A percentile compares a stretch with the other conserved stretches of the same genome.
Conservation (phyloP, 164 flowering plant genomes). For the Liquidambar formosana region DNA sequence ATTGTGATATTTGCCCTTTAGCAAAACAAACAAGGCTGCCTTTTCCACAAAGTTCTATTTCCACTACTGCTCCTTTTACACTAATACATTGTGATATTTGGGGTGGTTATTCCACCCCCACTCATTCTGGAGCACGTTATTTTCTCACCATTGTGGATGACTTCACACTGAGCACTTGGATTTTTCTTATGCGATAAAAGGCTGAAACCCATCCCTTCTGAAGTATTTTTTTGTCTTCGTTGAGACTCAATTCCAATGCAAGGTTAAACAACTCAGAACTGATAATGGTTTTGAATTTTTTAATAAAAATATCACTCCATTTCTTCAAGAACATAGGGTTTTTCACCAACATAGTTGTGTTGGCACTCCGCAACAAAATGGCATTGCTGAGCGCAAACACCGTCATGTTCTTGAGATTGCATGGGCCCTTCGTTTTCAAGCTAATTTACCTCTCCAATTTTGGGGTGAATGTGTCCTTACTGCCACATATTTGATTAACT, state of each 20-base stretch:
- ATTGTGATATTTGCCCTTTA: not conserved
- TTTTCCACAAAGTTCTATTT: not conserved
- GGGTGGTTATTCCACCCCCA: not conserved
- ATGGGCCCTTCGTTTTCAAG: not conserved
- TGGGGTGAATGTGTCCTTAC: constrained; percentile 1
- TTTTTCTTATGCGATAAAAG: not conserved
- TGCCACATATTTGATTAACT: not conserved
- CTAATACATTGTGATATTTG: constrained; percentile 1
- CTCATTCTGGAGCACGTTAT: not conserved
- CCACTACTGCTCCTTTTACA: not conserved
- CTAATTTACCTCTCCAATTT: not conserved
- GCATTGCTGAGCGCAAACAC: no score
- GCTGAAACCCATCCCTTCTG: not conserved
- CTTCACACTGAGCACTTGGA: no score
- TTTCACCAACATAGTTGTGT: not conserved
- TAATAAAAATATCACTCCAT: no score
- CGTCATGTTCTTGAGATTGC: constrained; percentile 2
- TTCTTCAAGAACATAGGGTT: not conserved
- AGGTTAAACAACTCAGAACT: not conserved
- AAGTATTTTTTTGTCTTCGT: not conserved
- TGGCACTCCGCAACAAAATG: no score
- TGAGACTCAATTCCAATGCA: not conserved
- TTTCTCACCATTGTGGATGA: no score
- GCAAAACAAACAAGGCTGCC: not conserved
- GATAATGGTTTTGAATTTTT: not conserved